Conservation (phyloP, 371 early-diverging fungal genomes). For the Zychaea mexicana region DNA sequence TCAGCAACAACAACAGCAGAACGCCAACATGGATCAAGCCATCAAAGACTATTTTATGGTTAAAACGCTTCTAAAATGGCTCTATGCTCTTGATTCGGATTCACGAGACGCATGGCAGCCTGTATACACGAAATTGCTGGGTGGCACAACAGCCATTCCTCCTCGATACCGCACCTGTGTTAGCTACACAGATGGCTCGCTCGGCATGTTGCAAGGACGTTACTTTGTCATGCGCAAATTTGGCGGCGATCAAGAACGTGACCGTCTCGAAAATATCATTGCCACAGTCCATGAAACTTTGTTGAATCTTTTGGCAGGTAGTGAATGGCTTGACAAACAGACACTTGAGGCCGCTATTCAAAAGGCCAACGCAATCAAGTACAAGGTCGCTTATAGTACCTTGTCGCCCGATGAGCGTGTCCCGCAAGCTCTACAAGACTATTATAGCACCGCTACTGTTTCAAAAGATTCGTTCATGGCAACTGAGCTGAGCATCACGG, state of each 20-base stretch:
- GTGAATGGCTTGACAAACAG: conserved; percentile 55
- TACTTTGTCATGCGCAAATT: conserved; percentile 54
- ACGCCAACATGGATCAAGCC: too few relatives aligned
- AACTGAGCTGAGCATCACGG: conserved; percentile 29
- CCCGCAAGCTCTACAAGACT: conserved; percentile 37
- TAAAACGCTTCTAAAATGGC: background rate
- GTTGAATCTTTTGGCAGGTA: conserved; percentile 32
- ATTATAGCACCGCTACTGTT: conserved; percentile 41
- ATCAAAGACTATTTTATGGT: conserved; percentile 15
- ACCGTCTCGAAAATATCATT: conserved; percentile 32
- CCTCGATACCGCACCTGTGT: conserved; percentile 54
- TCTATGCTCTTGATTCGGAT: conserved; percentile 13
- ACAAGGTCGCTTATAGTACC: conserved; percentile 57
- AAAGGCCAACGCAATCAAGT: conserved; percentile 40
- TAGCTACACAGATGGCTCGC: conserved; percentile 25
- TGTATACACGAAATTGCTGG: conserved; percentile 20
- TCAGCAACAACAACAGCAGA: too few relatives aligned
- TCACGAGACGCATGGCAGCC: conserved; percentile 15
- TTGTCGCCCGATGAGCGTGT: conserved; percentile 47
- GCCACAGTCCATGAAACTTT: conserved; percentile 30
- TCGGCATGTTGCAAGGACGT: conserved; percentile 62
- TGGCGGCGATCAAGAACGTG: conserved; percentile 35
- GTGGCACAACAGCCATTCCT: conserved; percentile 34
- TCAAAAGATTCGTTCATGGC: conserved; percentile 32
- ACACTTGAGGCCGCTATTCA: conserved; percentile 49